Evolutionary conservation across 495 filamentous ascomycete genomes (phyloP).

Genomic region (Cenococcum geophilum): DNA sequence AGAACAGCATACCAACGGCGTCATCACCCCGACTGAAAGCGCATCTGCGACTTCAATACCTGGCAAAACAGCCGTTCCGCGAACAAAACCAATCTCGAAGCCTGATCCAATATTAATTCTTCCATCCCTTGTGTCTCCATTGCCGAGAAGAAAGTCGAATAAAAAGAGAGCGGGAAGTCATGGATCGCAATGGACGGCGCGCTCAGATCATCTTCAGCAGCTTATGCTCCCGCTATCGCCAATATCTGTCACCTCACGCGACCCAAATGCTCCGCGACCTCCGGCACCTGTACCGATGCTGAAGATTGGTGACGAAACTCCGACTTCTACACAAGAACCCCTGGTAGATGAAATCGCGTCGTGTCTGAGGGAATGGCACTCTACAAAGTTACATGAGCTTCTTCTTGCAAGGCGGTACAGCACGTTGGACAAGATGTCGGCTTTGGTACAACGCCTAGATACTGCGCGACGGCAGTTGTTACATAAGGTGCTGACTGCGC

Average conservation of each 20-base stretch:
- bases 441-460: slow-evolving; percentile 72
- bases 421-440: slow-evolving; percentile 72
- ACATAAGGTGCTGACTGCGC: slow-evolving; percentile 81
- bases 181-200: slow-evolving; percentile 28
- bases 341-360: slow-evolving; percentile 96
- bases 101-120: slow-evolving; percentile 25
- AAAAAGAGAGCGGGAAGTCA: slow-evolving; percentile 26
- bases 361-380: slow-evolving; percentile 95
- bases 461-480: slow-evolving; percentile 79
- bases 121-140: slow-evolving; percentile 22
- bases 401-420: slow-evolving; percentile 74
- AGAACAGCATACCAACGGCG: slow-evolving; percentile 29
- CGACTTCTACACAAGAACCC: slow-evolving; percentile 79
- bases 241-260: slow-evolving; percentile 40
- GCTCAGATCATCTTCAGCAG: slow-evolving; percentile 30
- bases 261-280: slow-evolving; percentile 64
- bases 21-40: slow-evolving; percentile 31
- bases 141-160: slow-evolving; percentile 19
- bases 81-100: slow-evolving; percentile 13
- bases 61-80: slow-evolving; percentile 14
- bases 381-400: slow-evolving; percentile 91
- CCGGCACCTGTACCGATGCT: slow-evolving; percentile 93
- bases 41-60: slow-evolving; percentile 21
- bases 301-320: slow-evolving; percentile 93
- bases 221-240: slow-evolving; percentile 28